Evolutionary conservation across 1,284 basidiomycete species (phyloP).

Genomic region (Microbotryum saponariae): DNA sequence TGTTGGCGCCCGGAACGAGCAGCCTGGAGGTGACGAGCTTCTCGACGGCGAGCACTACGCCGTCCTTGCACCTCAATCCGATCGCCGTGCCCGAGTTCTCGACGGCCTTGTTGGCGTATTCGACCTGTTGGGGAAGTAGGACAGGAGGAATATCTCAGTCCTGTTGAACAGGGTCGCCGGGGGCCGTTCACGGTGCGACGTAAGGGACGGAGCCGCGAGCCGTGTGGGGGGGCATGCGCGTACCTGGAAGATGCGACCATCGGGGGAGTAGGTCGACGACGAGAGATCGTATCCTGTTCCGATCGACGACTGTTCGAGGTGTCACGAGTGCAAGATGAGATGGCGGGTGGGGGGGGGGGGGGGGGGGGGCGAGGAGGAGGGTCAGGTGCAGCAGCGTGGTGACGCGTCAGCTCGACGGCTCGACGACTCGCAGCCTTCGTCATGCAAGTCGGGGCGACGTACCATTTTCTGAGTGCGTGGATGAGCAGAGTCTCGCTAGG

Average conservation of each 20-base stretch:
- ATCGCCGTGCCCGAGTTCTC: slow-evolving; percentile 78
- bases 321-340: too few species aligned
- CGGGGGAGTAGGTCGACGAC: slow-evolving; percentile 95
- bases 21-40: slow-evolving; percentile 97
- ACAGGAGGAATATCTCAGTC: neutral
- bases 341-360: too few species aligned
- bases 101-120: slow-evolving; percentile 97
- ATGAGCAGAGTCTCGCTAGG: too few species aligned
- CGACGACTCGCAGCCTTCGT: too few species aligned
- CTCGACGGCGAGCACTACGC: slow-evolving; percentile 90
- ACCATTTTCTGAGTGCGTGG: too few species aligned
- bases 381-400: too few species aligned
- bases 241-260: slow-evolving; percentile 96
- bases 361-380: too few species aligned
- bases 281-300: slow-evolving; percentile 98
- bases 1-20: slow-evolving; percentile 84
- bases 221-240: slow-evolving; percentile 16
- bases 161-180: neutral
- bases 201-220: slow-evolving; percentile 1
- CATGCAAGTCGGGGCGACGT: too few species aligned
- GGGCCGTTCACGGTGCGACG: neutral
- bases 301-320: slow-evolving; percentile 57
- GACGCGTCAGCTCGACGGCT: too few species aligned
- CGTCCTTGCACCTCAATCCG: slow-evolving; percentile 77
- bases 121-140: slow-evolving; percentile 54